Base-by-base conservation (phyloP, 2,329 filamentous ascomycete species). In the Fusarium haematococcum region DNA sequence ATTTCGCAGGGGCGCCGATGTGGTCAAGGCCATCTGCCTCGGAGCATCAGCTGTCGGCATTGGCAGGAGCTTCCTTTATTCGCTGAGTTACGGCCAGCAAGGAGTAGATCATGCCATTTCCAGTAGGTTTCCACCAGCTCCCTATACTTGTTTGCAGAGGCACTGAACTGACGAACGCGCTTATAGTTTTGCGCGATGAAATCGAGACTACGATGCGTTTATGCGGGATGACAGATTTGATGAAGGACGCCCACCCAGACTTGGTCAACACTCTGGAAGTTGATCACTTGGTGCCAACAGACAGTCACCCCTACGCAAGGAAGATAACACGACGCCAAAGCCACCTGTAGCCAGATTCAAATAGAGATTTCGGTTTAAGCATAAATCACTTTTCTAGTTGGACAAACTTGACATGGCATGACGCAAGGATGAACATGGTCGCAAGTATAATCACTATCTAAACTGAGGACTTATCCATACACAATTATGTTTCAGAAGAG, bases 161-260 rank as follows among this genome's bases (percentile, higher is more conserved):
- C n/a, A 41, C 33, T 27, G 27, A 48, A 41, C 33, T 27, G 27
- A 48, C 30, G 6, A 56, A 70, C 20, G 10, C 27, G 18, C 32
- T 30, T 7, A 20, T 18, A 61, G 71, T 78, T 30, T 69, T 90
- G 18, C 84, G 84, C 59, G 91, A 93, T 68, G 91, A 93, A 78
- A 79, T 93, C 10, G 87, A 91, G 74, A 91, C 89, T 3, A 90
- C 90, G 4, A 93, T 93, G 91, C 87, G 88, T 30, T 85, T 92
- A 79, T 88, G 91, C 67, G 91, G 91, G 2, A 85, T 93, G 37
- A 92, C 89, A 1, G 86, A 88, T 70, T 81, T 93, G 11, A 85
- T 68, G 56, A 41, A 39, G 14, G 56, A 68, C 27, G 61, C 63
- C 4, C 33, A 56, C 25, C 57, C 63, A n/a, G 56, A 62, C 18